These are phyloP conservation scores for Trichoderma sp. DNA, from an alignment of 2,329 filamentous ascomycete genomes.

Conservation along the genomic window DNA sequence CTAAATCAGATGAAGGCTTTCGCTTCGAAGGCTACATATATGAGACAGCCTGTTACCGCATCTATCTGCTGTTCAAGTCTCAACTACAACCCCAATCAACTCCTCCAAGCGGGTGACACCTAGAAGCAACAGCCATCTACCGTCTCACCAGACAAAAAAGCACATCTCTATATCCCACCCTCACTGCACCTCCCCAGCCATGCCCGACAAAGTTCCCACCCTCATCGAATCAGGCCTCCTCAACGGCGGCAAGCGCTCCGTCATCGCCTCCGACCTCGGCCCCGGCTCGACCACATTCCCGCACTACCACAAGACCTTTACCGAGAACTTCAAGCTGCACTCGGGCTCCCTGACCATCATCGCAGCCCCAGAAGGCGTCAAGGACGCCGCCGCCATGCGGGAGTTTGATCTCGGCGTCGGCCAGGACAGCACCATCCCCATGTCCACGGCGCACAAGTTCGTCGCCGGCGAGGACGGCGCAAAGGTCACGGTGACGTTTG, in stretches of 20 bases:
- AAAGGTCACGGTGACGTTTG: background rate
- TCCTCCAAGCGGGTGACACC: too few species aligned
- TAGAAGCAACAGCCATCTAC: too few species aligned
- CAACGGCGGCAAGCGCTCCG: slow-evolving; percentile 20
- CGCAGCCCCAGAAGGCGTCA: slow-evolving; percentile 18
- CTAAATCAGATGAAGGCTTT: too few species aligned
- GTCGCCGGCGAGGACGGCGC: slow-evolving; percentile 14
- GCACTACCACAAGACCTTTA: slow-evolving; percentile 15
- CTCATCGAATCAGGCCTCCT: slow-evolving; percentile 14
- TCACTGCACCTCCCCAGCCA: background rate
- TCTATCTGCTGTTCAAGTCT: too few species aligned
- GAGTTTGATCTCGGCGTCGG: background rate
- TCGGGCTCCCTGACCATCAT: slow-evolving; percentile 11
- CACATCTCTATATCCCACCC: too few species aligned
- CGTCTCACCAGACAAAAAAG: too few species aligned
- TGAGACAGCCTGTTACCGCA: too few species aligned
- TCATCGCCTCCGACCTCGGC: slow-evolving; percentile 10
- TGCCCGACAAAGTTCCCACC: slow-evolving; percentile 18
- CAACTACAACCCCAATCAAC: too few species aligned
- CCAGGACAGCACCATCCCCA: slow-evolving; percentile 1
- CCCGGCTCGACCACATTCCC: slow-evolving; percentile 20
- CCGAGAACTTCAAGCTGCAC: slow-evolving; percentile 13
- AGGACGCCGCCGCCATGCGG: slow-evolving; percentile 15
- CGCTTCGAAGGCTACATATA: too few species aligned
- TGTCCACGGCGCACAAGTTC: slow-evolving; percentile 16